Evolutionary conservation across 805 yeast species (phyloP), one percentile per base, ranked within the genome.

Genomic region (Saturnispora zaruensis): DNA sequence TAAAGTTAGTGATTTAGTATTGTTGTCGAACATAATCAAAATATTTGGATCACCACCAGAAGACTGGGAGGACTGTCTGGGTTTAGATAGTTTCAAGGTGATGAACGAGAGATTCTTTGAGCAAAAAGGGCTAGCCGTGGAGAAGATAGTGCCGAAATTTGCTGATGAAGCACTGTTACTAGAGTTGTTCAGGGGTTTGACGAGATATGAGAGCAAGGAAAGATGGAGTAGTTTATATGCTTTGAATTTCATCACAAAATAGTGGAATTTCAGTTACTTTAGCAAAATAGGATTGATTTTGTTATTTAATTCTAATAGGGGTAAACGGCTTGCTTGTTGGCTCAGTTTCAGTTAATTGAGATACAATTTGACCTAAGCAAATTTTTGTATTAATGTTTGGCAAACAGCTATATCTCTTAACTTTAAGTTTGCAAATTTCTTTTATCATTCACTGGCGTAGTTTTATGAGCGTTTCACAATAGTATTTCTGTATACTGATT

Each of bases 21-120:
- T 87, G 16, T 67, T 82, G n/a, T 67, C 75, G 7, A 67, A 75
- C 18, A 76, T 83, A 1, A 75, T 84, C 55, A 60, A 66, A 14
- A 66, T 64, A 2, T 78, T 86, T 58, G 95, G 95, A 1, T 77
- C 87, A 0, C 89, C 90, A 0, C 62, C 67, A n/a, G 36, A 57
- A 6, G 64, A 64, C 20, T 73, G 78, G 77, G 70, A 75, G 0
- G 75, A 73, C 45, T 68, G 75, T 57, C 55, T 61, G 52, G 60
- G 58, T n/a, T 66, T 72, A 3, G 47, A 58, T 2, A 63, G 72
- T 0, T 74, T 71, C 53, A 51, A 57, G 2, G 63, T 64, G 5
- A 57, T 71, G 57, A 64, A 62, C 51, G 46, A 57, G 1, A 54
- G 59, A 6, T 66, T 69, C 45, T 52, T 55, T 16, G 49, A 51